These are phyloP conservation scores for Verruconis gallopava DNA, from an alignment of 2,329 filamentous ascomycete species.

Conservation along the genomic window DNA sequence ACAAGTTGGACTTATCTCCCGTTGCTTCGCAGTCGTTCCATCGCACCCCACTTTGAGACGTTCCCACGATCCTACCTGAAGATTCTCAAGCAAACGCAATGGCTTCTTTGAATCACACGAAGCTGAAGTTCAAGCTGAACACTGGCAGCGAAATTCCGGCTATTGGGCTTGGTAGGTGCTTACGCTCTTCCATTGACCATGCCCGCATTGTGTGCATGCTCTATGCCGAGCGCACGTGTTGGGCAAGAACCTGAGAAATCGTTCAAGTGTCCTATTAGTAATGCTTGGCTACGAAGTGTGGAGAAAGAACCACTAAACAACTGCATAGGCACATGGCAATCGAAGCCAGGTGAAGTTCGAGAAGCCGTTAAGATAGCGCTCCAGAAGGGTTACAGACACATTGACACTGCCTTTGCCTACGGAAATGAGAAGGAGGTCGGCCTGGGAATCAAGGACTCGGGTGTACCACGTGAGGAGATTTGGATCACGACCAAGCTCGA, in stretches of 20 bases:
- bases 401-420: constrained; percentile 66
- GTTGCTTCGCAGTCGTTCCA: too few species aligned
- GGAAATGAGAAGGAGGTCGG: constrained; percentile 67
- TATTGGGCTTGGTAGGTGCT: constrained; percentile 44
- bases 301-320: neutral
- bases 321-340: constrained; percentile 55
- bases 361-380: constrained; percentile 60
- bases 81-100: constrained; percentile 13
- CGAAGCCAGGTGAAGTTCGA: constrained; percentile 53
- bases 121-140: constrained; percentile 40
- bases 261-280: too few species aligned
- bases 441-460: constrained; percentile 53
- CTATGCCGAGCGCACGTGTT: too few species aligned
- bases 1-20: too few species aligned
- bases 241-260: too few species aligned
- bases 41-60: too few species aligned
- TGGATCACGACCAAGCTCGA: constrained; percentile 74
- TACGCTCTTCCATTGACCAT: too few species aligned
- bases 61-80: too few species aligned
- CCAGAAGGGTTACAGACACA: constrained; percentile 57
- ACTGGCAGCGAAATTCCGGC: constrained; percentile 67
- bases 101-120: constrained; percentile 21
- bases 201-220: too few species aligned
- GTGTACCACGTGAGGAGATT: constrained; percentile 52
- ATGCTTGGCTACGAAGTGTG: neutral